Percentiles rank a stretch among this genome's conserved stretches.
Conservation (phyloP, 192 early-diverging fungal genomes). For the Coemansia sp. region DNA sequence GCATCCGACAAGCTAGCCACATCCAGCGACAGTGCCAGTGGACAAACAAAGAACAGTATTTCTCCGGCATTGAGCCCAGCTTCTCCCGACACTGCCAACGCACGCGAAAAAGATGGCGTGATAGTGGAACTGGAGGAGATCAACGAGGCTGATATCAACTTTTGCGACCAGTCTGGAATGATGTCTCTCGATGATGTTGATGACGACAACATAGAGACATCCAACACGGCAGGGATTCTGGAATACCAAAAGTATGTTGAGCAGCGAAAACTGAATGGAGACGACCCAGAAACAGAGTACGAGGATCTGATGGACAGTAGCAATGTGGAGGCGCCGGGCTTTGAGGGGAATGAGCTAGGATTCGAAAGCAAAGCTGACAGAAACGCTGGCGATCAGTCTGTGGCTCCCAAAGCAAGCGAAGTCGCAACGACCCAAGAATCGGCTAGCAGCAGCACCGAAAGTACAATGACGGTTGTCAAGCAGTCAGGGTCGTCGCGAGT, state of each 20-base stretch:
- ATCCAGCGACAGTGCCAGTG: not conserved
- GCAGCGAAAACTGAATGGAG: slow-evolving; percentile 17
- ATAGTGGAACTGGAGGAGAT: slow-evolving; percentile 17
- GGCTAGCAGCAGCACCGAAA: slow-evolving; percentile 25
- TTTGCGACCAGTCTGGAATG: slow-evolving; percentile 2
- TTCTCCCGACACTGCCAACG: not conserved
- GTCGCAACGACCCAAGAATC: not conserved
- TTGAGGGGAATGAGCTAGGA: not conserved
- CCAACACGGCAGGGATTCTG: slow-evolving; percentile 21
- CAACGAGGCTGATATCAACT: slow-evolving; percentile 23
- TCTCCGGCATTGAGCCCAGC: not conserved
- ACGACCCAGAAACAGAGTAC: not conserved
- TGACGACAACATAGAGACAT: slow-evolving; percentile 21
- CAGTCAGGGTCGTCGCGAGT: slow-evolving; percentile 18
- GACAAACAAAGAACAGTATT: not conserved
- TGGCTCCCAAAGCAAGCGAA: no score
- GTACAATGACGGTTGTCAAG: slow-evolving; percentile 24
- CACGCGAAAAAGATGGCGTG: not conserved
- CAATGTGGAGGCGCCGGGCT: not conserved
- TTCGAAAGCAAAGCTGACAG: not conserved
- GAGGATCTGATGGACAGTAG: not conserved
- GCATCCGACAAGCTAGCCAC: not conserved
- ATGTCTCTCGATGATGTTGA: slow-evolving; percentile 23
- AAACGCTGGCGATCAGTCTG: not conserved
- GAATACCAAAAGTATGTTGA: slow-evolving; percentile 51